A percentile compares a stretch with the other conserved stretches of the same genome.
Conservation (phyloP, 805 yeast species). For the Lachancea kluyveri region DNA sequence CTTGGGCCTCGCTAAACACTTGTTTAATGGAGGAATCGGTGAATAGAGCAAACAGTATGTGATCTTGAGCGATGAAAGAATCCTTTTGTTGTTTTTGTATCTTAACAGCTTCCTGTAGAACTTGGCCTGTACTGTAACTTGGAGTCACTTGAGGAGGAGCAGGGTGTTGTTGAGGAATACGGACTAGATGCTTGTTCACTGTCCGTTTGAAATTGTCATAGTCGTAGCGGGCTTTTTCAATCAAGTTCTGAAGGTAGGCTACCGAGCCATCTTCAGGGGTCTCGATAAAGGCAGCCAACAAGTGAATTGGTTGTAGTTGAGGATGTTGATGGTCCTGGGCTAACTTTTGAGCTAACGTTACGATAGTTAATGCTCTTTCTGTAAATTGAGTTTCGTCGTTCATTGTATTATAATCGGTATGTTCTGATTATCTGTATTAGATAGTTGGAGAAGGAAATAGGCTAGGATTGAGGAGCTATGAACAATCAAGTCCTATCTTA, state of each 20-base stretch:
- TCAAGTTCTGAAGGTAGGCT: constrained; percentile 69
- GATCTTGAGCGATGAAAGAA: constrained; percentile 90
- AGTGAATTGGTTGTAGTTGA: constrained; percentile 80
- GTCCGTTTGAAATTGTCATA: constrained; percentile 74
- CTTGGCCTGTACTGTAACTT: constrained; percentile 67
- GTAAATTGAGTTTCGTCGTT: constrained; percentile 70
- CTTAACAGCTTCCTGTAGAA: constrained; percentile 67
- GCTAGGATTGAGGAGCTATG: too few relatives aligned
- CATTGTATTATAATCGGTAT: too few relatives aligned
- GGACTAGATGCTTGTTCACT: constrained; percentile 74
- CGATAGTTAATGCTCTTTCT: constrained; percentile 81
- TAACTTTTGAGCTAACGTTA: constrained; percentile 71
- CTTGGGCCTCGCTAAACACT: constrained; percentile 63
- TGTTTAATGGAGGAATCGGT: constrained; percentile 69
- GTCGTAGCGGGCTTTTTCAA: constrained; percentile 84
- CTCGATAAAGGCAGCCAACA: constrained; percentile 85
- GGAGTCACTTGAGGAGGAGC: constrained; percentile 79
- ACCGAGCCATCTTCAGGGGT: constrained; percentile 46
- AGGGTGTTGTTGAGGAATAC: constrained; percentile 83
- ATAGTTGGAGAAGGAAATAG: too few relatives aligned
- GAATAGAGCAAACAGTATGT: constrained; percentile 74
- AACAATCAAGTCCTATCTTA: too few relatives aligned
- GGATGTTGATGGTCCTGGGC: constrained; percentile 83
- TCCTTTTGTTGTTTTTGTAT: constrained; percentile 86
- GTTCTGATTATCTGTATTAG: too few relatives aligned